Conservation (phyloP, 2,329 filamentous ascomycete species). For the Colletotrichum sidae region DNA sequence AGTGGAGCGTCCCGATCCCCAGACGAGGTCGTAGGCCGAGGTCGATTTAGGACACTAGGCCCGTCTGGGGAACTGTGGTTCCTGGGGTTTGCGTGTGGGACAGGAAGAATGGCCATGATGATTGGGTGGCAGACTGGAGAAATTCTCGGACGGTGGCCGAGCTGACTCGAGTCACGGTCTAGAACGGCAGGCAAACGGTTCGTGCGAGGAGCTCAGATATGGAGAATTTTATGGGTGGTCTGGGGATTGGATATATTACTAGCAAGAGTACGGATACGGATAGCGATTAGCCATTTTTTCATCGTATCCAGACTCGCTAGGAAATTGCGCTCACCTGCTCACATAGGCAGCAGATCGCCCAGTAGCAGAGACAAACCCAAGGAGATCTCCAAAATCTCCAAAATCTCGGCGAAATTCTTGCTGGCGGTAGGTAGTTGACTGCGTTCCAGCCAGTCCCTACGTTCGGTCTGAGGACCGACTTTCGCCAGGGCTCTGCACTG, state of each 20-base stretch:
- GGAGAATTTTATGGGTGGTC: neutral
- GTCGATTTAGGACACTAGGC: constrained; percentile 24
- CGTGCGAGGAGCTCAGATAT: neutral
- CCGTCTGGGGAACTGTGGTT: constrained; percentile 32
- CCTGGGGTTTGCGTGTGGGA: constrained; percentile 11
- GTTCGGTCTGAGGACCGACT: too few species aligned
- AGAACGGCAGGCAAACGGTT: constrained; percentile 17
- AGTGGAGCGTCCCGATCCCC: constrained; percentile 29
- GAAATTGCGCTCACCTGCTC: too few species aligned
- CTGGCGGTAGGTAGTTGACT: too few species aligned
- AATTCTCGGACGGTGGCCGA: constrained; percentile 33
- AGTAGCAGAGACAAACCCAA: too few species aligned
- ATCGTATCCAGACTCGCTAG: too few species aligned
- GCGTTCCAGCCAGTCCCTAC: too few species aligned
- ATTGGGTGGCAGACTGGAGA: constrained; percentile 28
- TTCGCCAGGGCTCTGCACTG: too few species aligned
- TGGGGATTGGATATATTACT: neutral
- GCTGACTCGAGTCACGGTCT: constrained; percentile 32
- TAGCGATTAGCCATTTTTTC: too few species aligned
- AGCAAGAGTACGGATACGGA: too few species aligned
- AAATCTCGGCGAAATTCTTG: too few species aligned
- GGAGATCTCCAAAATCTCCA: too few species aligned
- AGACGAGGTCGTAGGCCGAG: constrained; percentile 35
- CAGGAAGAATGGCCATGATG: neutral
- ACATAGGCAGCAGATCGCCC: too few species aligned